phyloP scores from a whole-genome alignment of 495 filamentous ascomycete genomes.

The Xylaria longipes region DNA sequence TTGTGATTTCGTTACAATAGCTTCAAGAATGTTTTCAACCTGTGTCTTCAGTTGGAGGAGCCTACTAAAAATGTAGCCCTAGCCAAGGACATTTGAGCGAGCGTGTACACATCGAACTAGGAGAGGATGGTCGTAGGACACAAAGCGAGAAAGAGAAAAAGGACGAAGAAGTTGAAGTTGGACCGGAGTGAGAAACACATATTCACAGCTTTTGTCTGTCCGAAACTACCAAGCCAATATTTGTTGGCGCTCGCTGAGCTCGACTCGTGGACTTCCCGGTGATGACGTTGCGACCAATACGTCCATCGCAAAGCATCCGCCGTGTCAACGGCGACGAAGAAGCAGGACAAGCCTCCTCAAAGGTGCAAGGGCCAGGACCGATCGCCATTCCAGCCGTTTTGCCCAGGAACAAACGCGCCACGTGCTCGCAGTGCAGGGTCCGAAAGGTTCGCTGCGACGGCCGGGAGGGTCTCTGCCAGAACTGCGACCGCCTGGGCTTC shows the following conservation, averaged over 20 bases:
- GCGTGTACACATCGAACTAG: not conserved
- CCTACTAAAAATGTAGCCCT: not conserved
- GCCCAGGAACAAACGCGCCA: constrained; percentile 31
- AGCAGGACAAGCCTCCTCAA: constrained; percentile 9
- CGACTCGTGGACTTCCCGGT: not conserved
- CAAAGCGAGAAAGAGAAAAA: not conserved
- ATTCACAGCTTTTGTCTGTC: not conserved
- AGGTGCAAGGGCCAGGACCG: constrained; percentile 20
- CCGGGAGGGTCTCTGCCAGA: constrained; percentile 33
- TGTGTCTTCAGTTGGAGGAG: not conserved
- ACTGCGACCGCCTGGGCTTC: constrained; percentile 38
- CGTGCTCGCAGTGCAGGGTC: constrained; percentile 37
- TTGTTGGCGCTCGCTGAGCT: not conserved
- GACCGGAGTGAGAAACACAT: not conserved
- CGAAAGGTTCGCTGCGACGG: constrained; percentile 40
- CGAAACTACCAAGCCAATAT: not conserved
- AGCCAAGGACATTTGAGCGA: not conserved
- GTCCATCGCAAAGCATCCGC: constrained; percentile 34
- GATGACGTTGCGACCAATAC: constrained; percentile 34
- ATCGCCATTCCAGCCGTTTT: constrained; percentile 15
- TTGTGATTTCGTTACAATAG: constrained; percentile 2
- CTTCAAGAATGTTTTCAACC: not conserved
- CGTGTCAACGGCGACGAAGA: constrained; percentile 6
- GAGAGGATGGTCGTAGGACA: constrained; percentile 14
- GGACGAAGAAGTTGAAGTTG: not conserved